Conservation (phyloP, 1,139 yeast species). For the Pichia sp. region DNA sequence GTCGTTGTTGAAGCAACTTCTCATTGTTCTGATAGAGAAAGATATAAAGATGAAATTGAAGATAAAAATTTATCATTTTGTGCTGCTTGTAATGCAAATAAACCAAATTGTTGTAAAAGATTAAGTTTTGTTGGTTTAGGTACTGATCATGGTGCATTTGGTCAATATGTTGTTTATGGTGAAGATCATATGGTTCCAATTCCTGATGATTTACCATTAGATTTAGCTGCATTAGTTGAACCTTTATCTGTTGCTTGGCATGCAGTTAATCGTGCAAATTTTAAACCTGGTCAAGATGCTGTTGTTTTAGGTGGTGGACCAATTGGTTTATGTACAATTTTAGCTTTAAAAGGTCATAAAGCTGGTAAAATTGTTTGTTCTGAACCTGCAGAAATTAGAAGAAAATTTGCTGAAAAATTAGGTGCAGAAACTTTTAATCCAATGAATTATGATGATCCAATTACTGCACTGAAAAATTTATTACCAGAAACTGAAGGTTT, state of each 20-base stretch:
- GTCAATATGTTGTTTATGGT: conserved; percentile 37
- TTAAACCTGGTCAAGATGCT: conserved; percentile 43
- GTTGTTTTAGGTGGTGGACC: conserved; percentile 59
- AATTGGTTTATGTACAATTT: conserved; percentile 51
- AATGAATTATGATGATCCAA: conserved; percentile 32
- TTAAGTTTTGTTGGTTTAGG: conserved; percentile 37
- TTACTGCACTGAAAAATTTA: conserved; percentile 33
- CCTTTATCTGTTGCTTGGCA: conserved; percentile 58
- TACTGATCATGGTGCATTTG: conserved; percentile 32
- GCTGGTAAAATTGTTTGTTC: conserved; percentile 50
- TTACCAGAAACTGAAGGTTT: conserved; percentile 49
- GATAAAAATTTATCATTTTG: conserved; percentile 30
- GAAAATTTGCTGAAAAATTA: conserved; percentile 44
- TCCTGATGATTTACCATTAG: conserved; percentile 43
- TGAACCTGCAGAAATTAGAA: conserved; percentile 53
- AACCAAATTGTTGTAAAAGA: conserved; percentile 42
- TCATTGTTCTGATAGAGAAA: conserved; percentile 34
- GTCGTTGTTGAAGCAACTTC: conserved; percentile 39
- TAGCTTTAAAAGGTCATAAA: conserved; percentile 51
- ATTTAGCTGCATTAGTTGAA: conserved; percentile 50
- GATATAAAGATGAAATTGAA: conserved; percentile 29
- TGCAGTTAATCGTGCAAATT: conserved; percentile 42
- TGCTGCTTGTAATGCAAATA: conserved; percentile 40
- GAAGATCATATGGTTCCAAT: conserved; percentile 42
- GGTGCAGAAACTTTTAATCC: conserved; percentile 50